Evolutionary conservation across 805 yeast genomes (phyloP).

Genomic region (Nakazawaea sp.): DNA sequence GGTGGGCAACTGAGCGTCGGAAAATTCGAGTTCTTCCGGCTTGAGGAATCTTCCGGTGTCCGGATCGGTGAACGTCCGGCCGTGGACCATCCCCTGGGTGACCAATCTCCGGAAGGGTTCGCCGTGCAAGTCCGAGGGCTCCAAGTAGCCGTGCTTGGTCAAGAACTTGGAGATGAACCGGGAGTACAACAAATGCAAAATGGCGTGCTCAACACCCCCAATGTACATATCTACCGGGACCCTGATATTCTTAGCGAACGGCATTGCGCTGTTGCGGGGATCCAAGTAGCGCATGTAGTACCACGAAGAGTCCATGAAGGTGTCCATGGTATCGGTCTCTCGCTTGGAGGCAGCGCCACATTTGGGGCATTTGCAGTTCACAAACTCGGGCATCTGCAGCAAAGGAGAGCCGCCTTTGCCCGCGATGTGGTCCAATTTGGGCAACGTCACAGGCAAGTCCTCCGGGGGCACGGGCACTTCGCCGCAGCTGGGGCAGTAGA

Average conservation of each 20-base stretch:
- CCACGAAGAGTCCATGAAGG: conserved; percentile 98
- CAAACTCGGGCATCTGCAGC: conserved; percentile 58
- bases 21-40: conserved; percentile 61
- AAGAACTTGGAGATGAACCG: conserved; percentile 82
- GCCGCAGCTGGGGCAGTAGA: conserved; percentile 85
- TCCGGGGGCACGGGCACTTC: conserved; percentile 86
- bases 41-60: conserved; percentile 65
- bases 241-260: conserved; percentile 39
- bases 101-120: conserved; percentile 81
- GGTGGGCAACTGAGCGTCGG: conserved; percentile 31
- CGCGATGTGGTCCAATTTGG: conserved; percentile 40
- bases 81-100: conserved; percentile 98
- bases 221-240: conserved; percentile 88
- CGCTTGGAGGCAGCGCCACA: conserved; percentile 71
- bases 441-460: conserved; percentile 78
- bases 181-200: conserved; percentile 80
- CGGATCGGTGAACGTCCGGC: conserved; percentile 74
- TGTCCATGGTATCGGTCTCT: conserved; percentile 98
- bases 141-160: conserved; percentile 61
- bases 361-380: conserved; percentile 70
- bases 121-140: conserved; percentile 45
- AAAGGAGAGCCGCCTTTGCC: conserved; percentile 65
- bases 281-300: conserved; percentile 83
- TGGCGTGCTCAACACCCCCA: conserved; percentile 97
- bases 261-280: conserved; percentile 47